Base-by-base conservation (phyloP, 352 stramenopile genomes). In the Globisporangium yorkense region DNA sequence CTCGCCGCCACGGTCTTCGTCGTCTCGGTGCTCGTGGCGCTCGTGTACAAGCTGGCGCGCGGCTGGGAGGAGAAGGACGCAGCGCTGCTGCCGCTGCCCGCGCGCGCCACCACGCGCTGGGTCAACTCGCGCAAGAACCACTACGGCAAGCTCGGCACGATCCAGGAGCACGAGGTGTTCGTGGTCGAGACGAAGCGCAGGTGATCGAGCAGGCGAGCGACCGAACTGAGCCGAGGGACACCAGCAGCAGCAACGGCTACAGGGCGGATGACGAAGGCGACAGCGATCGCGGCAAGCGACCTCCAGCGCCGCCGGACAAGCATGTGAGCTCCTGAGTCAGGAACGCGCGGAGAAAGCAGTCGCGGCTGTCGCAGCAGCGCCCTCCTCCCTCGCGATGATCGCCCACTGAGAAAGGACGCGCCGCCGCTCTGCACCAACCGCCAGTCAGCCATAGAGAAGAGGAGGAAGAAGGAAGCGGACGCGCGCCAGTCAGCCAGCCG, bases 11-110 rank as follows among this genome's bases (percentile, higher is more conserved):
- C 80, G 6, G 74, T 89, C 40, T 89, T 89, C 54, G 75, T 89
- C 48, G 70, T 88, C 20, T 89, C 80, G 21, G 70, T 89, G 68
- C 66, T 89, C 24, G 68, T 89, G 35, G 80, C 82, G 57, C 62
- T 89, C 31, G 77, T 89, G 33, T 89, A 86, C 72, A 89, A 89
- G 65, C 67, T 87, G 43, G 75, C 80, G 50, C 80, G 77, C 56
- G 80, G 75, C 8, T 89, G 75, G 72, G 80, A 89, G 45, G 68
- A 81, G 54, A 78, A 88, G 51, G 59, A 72, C 53, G 62, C 54
- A 62, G 67, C 69, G 54, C 51, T 84, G 12, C 58, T 87, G 29
- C 75, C 72, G 43, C 48, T 82, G 53, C 75, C 81, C 58, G 56
- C 57, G 43, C 77, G 80, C 39, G 67, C 73, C n/a, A 84, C 79